phyloP scores from a whole-genome alignment of 2,329 filamentous ascomycete genomes.

The Xylaria sp. region DNA sequence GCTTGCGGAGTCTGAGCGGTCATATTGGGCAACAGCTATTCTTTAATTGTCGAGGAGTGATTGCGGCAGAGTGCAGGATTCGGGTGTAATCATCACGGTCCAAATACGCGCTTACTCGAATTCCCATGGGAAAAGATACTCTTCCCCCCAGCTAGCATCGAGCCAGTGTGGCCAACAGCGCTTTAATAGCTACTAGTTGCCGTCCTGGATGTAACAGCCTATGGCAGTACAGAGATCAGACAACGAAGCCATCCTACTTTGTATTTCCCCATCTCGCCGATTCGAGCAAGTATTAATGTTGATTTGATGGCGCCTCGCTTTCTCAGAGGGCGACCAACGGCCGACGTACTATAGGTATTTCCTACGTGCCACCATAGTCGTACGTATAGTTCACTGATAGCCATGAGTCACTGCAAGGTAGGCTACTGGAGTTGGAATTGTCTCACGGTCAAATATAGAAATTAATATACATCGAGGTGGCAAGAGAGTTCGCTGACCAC shows the following conservation, averaged over 20 bases:
- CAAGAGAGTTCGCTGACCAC: not conserved
- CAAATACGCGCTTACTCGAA: not conserved
- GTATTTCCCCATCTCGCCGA: not conserved
- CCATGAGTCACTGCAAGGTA: no score
- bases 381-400: no score
- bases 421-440: no score
- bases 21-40: not conserved
- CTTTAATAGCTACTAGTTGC: slow-evolving; percentile 1
- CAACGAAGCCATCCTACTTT: not conserved
- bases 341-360: not conserved
- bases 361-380: not conserved
- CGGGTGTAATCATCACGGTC: no score
- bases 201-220: not conserved
- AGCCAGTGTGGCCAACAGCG: not conserved
- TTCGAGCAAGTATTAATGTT: not conserved
- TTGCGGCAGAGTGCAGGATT: not conserved
- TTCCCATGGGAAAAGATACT: not conserved
- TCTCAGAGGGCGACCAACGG: no score
- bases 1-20: not conserved
- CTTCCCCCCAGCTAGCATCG: not conserved
- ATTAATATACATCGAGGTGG: not conserved
- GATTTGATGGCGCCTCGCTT: not conserved
- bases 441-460: no score
- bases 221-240: not conserved
- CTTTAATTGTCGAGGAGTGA: no score